These are phyloP conservation scores for Isabelozyma heimii DNA, from an alignment of 805 yeast genomes.

Conservation along the genomic window DNA sequence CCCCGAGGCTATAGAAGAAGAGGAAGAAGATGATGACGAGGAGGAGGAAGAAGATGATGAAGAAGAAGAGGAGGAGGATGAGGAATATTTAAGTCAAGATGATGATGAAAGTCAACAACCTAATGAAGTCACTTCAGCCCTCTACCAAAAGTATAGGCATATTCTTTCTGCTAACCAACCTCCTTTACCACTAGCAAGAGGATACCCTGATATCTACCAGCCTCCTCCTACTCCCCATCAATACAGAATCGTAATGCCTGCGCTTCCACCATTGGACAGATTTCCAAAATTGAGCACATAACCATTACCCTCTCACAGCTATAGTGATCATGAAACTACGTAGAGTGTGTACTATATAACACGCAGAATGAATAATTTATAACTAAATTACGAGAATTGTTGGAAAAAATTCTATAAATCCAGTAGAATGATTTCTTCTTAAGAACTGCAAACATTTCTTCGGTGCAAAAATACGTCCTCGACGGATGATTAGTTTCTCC, in stretches of 20 bases:
- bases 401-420: neutral
- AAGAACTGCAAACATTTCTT: neutral
- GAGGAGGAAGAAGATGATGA: constrained; percentile 4
- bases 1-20: constrained; percentile 1
- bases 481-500: too few species aligned
- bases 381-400: neutral
- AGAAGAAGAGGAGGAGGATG: constrained; percentile 6
- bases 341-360: too few species aligned
- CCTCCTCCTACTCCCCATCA: constrained; percentile 2
- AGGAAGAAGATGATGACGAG: constrained; percentile 4
- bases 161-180: constrained; percentile 2
- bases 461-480: too few species aligned
- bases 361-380: too few species aligned
- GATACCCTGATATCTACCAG: neutral
- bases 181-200: neutral
- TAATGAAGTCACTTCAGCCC: constrained; percentile 1
- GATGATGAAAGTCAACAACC: constrained; percentile 3
- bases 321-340: neutral
- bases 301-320: neutral
- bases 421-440: too few species aligned
- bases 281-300: constrained; percentile 12
- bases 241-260: constrained; percentile 3
- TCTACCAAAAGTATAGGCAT: constrained; percentile 5
- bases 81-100: constrained; percentile 5
- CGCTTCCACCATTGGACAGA: constrained; percentile 24